These are phyloP conservation scores for Neophaeococcomyces aloes DNA, from an alignment of 2,329 filamentous ascomycete species.

Conservation along the genomic window DNA sequence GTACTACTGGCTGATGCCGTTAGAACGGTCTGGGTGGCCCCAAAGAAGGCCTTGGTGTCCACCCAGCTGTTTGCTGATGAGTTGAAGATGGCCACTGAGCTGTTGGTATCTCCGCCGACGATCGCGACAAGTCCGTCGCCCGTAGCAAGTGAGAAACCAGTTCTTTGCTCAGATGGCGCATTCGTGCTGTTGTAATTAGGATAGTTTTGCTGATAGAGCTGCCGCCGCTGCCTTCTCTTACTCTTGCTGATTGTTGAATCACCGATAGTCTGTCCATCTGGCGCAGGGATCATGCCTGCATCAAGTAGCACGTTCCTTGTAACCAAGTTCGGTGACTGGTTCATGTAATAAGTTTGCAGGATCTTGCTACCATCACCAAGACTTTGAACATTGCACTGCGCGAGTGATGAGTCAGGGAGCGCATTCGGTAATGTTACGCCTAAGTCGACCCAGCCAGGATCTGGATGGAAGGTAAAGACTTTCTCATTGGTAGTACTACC, in stretches of 20 bases:
- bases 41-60: conserved; percentile 56
- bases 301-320: conserved; percentile 58
- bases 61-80: conserved; percentile 66
- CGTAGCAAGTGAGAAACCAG: conserved; percentile 62
- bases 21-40: conserved; percentile 31
- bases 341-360: conserved; percentile 68
- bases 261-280: conserved; percentile 40
- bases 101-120: conserved; percentile 59
- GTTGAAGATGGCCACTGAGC: conserved; percentile 68
- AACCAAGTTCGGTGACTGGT: conserved; percentile 62
- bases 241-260: conserved; percentile 45
- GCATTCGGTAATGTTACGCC: conserved; percentile 53
- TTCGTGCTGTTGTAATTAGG: conserved; percentile 67
- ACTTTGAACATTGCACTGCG: conserved; percentile 55
- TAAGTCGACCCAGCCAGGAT: conserved; percentile 56
- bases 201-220: conserved; percentile 41
- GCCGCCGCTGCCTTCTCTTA: neutral
- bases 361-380: conserved; percentile 68
- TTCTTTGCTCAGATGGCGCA: conserved; percentile 55
- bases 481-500: conserved; percentile 55
- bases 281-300: conserved; percentile 43
- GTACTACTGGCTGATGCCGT: conserved; percentile 21
- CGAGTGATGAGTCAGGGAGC: conserved; percentile 47
- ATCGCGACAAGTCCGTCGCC: conserved; percentile 59
- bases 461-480: conserved; percentile 61